These are phyloP conservation scores for Dryas drummondii DNA, from an alignment of 306 rosid species.

Conservation along the genomic window DNA sequence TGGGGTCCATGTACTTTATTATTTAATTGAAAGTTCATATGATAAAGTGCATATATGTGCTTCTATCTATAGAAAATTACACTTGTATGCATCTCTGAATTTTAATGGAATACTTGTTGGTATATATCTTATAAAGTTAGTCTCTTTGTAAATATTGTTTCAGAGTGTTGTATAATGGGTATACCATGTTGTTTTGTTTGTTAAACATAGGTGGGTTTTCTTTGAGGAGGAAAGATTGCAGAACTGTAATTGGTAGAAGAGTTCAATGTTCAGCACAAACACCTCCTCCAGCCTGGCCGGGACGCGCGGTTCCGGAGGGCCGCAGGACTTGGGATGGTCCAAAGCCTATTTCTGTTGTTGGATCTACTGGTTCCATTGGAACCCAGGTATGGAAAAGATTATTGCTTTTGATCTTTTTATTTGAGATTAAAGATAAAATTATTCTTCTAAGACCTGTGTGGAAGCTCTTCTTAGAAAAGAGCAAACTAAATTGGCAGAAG, in stretches of 20 bases:
- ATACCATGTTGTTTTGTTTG: conserved; percentile 1
- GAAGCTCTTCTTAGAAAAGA: not conserved
- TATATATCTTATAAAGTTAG: not conserved
- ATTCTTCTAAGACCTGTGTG: not conserved
- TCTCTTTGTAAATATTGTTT: not conserved
- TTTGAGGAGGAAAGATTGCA: conserved; percentile 57
- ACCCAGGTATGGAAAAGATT: conserved; percentile 62
- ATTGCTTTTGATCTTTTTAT: not conserved
- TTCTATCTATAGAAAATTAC: not conserved
- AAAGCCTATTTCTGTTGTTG: conserved; percentile 86
- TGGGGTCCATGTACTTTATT: not conserved
- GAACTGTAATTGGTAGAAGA: conserved; percentile 38
- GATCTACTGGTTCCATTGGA: conserved; percentile 95
- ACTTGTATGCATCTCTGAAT: conserved; percentile 6
- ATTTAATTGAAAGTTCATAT: not conserved
- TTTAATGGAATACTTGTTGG: not conserved
- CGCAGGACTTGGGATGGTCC: conserved; percentile 77
- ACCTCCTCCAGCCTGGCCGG: conserved; percentile 98
- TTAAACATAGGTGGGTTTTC: conserved; percentile 50
- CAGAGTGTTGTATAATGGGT: not conserved
- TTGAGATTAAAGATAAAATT: not conserved
- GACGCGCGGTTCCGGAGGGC: conserved; percentile 70
- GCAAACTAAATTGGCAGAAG: not conserved
- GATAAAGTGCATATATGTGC: not conserved
- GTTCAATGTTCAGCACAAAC: conserved; percentile 59